Evolutionary conservation across 2,329 filamentous ascomycete genomes (phyloP).

Genomic region (Alternaria alternata): DNA sequence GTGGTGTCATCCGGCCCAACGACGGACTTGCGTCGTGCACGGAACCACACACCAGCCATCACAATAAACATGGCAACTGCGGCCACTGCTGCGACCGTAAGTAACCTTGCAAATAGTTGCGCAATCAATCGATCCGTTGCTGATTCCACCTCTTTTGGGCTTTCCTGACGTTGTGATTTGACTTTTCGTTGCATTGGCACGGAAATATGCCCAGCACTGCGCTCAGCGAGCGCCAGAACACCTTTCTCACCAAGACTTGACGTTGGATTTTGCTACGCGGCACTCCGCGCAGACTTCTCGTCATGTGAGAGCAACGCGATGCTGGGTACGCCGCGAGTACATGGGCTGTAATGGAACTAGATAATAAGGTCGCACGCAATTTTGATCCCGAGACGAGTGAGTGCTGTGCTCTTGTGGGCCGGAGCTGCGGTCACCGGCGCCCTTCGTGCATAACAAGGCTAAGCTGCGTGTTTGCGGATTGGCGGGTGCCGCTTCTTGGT

Average conservation of each 20-base stretch:
- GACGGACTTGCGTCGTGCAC: slow-evolving; percentile 40
- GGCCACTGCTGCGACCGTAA: slow-evolving; percentile 41
- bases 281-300: slow-evolving; percentile 44
- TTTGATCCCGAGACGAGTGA: slow-evolving; percentile 50
- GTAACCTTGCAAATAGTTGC: slow-evolving; percentile 42
- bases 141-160: slow-evolving; percentile 31
- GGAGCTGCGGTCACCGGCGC: slow-evolving; percentile 40
- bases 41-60: slow-evolving; percentile 44
- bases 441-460: slow-evolving; percentile 27
- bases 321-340: slow-evolving; percentile 50
- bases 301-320: slow-evolving; percentile 52
- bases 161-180: slow-evolving; percentile 26
- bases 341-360: slow-evolving; percentile 42
- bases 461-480: slow-evolving; percentile 32
- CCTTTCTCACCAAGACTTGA: slow-evolving; percentile 35
- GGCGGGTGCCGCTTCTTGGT: slow-evolving; percentile 30
- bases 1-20: slow-evolving; percentile 35
- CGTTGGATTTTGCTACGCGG: slow-evolving; percentile 53
- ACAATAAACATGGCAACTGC: slow-evolving; percentile 45
- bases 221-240: slow-evolving; percentile 22
- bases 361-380: slow-evolving; percentile 47
- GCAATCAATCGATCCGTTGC: slow-evolving; percentile 40
- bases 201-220: slow-evolving; percentile 27
- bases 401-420: slow-evolving; percentile 49
- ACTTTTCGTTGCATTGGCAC: slow-evolving; percentile 28